Conservation (phyloP, 108 stramenopile species). For the Stephanodiscus minutulus region DNA sequence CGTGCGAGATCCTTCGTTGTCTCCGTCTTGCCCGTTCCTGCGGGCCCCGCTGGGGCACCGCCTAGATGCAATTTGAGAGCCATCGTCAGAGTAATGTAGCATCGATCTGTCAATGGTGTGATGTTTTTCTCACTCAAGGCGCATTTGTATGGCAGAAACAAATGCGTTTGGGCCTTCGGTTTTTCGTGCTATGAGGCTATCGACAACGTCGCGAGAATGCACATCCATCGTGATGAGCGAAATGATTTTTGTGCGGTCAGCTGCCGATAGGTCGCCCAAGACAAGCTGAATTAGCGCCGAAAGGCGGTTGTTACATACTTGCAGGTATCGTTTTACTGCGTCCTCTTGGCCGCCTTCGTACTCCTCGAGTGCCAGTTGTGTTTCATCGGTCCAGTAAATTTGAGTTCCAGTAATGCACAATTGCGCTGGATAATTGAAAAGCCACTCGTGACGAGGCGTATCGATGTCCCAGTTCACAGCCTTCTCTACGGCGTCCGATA, state of each 20-base stretch:
- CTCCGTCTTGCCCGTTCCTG: constrained; percentile 91
- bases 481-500: constrained; percentile 78
- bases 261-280: constrained; percentile 69
- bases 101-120: constrained; percentile 90
- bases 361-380: constrained; percentile 84
- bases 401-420: constrained; percentile 87
- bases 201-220: constrained; percentile 89
- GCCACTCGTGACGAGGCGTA: constrained; percentile 86
- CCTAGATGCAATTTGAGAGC: constrained; percentile 90
- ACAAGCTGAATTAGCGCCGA: constrained; percentile 81
- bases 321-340: constrained; percentile 85
- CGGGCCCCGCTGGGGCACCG: constrained; percentile 94
- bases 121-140: constrained; percentile 89
- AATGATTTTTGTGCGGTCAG: constrained; percentile 87
- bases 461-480: constrained; percentile 92
- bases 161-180: constrained; percentile 84
- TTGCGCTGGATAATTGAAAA: constrained; percentile 90
- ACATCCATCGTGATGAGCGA: constrained; percentile 94
- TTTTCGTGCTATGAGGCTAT: constrained; percentile 81
- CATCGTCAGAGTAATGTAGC: constrained; percentile 94
- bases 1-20: constrained; percentile 90
- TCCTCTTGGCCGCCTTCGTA: constrained; percentile 90
- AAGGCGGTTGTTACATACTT: constrained; percentile 73
- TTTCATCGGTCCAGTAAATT: constrained; percentile 95
- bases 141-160: constrained; percentile 91